Base-by-base conservation (phyloP, 495 filamentous ascomycete species). In the Aspergillus incahuasiensis region DNA sequence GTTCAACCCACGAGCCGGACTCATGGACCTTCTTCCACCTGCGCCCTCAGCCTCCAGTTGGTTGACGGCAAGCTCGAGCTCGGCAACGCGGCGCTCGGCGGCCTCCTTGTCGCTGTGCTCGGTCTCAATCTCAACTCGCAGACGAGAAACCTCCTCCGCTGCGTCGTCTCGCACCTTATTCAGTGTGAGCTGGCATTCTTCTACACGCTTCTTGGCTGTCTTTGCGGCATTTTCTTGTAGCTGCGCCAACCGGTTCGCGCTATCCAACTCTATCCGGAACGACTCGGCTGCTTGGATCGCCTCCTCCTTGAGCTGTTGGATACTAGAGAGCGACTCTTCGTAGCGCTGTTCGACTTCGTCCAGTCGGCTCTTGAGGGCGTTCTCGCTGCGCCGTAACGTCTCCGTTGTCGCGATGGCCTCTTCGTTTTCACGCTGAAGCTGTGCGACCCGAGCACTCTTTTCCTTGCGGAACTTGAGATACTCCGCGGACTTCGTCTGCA, bases 381-480 rank as follows among this genome's bases (percentile, higher is more conserved):
- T 86, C 67, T 96, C 90, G 41, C 82, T 90, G 16, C 87, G 83
- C 55, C 86, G 84, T 3, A 94, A 77, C 9, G 86, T 83, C 48
- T 95, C 90, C 41, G 92, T 79, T 8, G 73, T 87, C 8, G 85
- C 83, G 57, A 76, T 84, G 22, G 87, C 82, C 59, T 97, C 92
- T 53, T 97, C 92, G 59, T 92, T 89, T 47, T 87, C 81, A 15
- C 90, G 88, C 66, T 97, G 89, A 25, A 99, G 82, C 63, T 92
- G 88, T 11, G 90, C 75, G 60, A 97, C 87, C 18, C 88, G 85
- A 0, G 89, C 82, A 60, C 85, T 85, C 78, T 97, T 97, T 67
- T 99, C 94, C 62, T 96, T 97, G 53, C 95, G 84, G 75, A 88
- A 95, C 59, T 92, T 96, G 55, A 90, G 80, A 43, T 89, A 82